These are phyloP conservation scores for Knufia petricola DNA, from an alignment of 2,329 filamentous ascomycete species.

Conservation along the genomic window DNA sequence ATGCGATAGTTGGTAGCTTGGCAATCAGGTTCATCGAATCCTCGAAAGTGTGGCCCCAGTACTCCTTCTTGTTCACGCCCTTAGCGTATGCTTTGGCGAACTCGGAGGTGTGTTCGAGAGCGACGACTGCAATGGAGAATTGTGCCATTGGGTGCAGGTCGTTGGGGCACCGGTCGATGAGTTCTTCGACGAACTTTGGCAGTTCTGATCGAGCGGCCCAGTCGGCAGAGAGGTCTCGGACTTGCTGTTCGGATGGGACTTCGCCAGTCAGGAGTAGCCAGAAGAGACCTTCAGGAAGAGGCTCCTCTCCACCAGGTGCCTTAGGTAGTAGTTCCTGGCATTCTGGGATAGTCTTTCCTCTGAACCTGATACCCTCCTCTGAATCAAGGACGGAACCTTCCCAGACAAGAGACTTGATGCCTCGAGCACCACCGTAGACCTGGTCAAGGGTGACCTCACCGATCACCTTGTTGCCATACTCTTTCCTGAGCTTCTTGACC, in stretches of 20 bases:
- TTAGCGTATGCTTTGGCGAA: slow-evolving; percentile 99
- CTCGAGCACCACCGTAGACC: slow-evolving; percentile 97
- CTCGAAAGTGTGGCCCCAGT: slow-evolving; percentile 99
- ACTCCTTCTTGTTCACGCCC: slow-evolving; percentile 98
- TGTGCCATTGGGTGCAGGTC: slow-evolving; percentile 99
- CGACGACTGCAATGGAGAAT: slow-evolving; percentile 94
- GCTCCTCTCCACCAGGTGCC: slow-evolving; percentile 92
- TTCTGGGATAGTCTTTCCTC: slow-evolving; percentile 97
- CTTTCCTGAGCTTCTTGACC: slow-evolving; percentile 97
- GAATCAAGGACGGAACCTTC: slow-evolving; percentile 96
- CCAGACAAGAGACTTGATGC: slow-evolving; percentile 98
- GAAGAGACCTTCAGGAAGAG: slow-evolving; percentile 98
- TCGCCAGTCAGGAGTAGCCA: slow-evolving; percentile 98
- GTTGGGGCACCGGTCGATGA: slow-evolving; percentile 98
- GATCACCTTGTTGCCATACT: slow-evolving; percentile 87
- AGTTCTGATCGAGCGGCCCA: slow-evolving; percentile 96
- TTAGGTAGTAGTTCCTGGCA: slow-evolving; percentile 97
- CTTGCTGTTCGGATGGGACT: slow-evolving; percentile 95
- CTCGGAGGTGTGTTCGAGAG: slow-evolving; percentile 94
- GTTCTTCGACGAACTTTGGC: slow-evolving; percentile 97
- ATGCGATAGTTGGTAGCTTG: slow-evolving; percentile 95
- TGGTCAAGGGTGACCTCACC: slow-evolving; percentile 98
- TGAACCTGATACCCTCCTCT: slow-evolving; percentile 98
- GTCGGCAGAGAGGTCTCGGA: slow-evolving; percentile 93
- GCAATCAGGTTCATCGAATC: slow-evolving; percentile 99